Evolutionary conservation across 441 rosid genomes (phyloP), one percentile per base, ranked within the genome.

Genomic region (Bruguiera hainesii): DNA sequence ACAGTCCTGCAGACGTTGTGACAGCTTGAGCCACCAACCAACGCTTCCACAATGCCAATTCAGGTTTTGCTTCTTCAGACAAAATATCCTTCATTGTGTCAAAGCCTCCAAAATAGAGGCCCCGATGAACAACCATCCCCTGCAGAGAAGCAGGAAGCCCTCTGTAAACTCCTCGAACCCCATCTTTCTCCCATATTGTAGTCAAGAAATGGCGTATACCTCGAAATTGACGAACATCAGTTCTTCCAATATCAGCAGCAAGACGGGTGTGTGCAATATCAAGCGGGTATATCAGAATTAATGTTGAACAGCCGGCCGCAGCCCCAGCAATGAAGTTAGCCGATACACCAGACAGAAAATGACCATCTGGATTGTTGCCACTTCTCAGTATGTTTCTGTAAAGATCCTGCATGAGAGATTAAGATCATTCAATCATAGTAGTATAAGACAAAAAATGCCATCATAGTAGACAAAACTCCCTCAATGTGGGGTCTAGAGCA

Each of bases 191-290:
- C 61, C 65, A 65, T 80, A 89, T 79, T 56, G 93, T 94, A 23
- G 84, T 74, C 39, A 91, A 67, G 84, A 94, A 91, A 79, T 94
- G 97, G 82, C 65, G 82, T 61, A 91, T 84, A 31, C 98, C 97
- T 71, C 74, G 75, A 57, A 91, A 94, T 56, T 91, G 97, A 7
- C 96, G 97, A 73, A 69, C 85, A 18, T 87, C 92, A 4, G 82
- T 77, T 71, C 83, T 87, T 33, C 97, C 98, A 37, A 91, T 78
- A 55, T 94, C 98, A n/a, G 98, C 97, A 35, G 98, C 97, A 60
- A 91, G 87, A 60, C 94, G 97, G n/a, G 97, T 94, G 75, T 89
- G 97, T 1, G 98, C 92, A 4, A 91, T 91, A 62, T 91, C 98
- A 11, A 91, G 96, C n/a, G 96, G 97, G 83, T 93, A 93, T 67